A percentile compares a stretch with the other conserved stretches of the same genome.
Evolutionary conservation across 768 basidiomycete species (phyloP).

Genomic region (Kwoniella sp.): DNA sequence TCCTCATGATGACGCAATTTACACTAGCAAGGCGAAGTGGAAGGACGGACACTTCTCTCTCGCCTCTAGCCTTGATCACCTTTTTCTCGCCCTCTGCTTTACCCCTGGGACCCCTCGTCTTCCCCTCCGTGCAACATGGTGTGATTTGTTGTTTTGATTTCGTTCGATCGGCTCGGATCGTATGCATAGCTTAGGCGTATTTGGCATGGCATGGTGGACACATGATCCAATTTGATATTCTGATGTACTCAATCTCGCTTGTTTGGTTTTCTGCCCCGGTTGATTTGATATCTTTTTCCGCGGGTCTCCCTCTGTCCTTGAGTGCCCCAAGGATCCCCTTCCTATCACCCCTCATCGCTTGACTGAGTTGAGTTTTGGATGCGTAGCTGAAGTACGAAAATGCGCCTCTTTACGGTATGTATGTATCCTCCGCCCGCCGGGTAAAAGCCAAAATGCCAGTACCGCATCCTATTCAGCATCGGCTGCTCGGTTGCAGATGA

Average conservation of each 20-base stretch:
- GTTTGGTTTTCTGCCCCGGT: neutral
- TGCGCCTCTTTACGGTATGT: neutral
- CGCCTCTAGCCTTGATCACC: neutral
- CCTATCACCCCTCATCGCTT: neutral
- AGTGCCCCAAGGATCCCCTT: neutral
- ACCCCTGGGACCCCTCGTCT: neutral
- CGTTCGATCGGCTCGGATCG: neutral
- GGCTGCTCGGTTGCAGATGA: too few relatives aligned
- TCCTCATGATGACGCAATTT: neutral
- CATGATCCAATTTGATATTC: neutral
- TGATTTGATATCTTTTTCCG: neutral
- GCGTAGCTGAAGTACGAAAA: too few relatives aligned
- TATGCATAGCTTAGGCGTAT: neutral
- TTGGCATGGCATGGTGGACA: neutral
- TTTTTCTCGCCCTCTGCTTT: neutral
- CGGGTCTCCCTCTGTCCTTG: neutral
- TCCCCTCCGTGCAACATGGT: neutral
- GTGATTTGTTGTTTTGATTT: neutral
- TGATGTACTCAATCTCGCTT: neutral
- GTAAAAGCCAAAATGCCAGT: neutral
- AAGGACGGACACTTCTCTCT: neutral
- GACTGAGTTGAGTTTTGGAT: too few relatives aligned
- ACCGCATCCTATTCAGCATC: neutral
- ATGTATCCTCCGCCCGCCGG: neutral
- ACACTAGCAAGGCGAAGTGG: neutral